Evolutionary conservation across 768 basidiomycete genomes (phyloP).

Genomic region (Pleurotus giganteus): DNA sequence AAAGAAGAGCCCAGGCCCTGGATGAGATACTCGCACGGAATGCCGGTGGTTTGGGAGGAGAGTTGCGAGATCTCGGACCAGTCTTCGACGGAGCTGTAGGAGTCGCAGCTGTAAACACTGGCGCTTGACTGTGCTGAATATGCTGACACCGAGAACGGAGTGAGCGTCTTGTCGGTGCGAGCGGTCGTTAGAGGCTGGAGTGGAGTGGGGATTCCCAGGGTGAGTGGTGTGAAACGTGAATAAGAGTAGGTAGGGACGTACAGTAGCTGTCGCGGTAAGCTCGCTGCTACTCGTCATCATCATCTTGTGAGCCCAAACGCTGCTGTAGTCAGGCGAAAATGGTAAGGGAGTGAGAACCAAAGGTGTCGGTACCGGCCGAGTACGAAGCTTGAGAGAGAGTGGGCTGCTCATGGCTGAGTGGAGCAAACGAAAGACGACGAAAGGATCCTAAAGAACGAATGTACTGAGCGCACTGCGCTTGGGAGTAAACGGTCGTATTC

Average conservation of each 20-base stretch:
- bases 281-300: no score
- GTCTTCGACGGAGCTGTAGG: slow-evolving; percentile 5
- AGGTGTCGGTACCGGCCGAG: slow-evolving; percentile 8
- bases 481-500: no score
- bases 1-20: not conserved
- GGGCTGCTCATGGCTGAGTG: not conserved
- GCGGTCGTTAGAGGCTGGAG: not conserved
- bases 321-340: not conserved
- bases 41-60: not conserved
- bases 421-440: not conserved
- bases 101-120: slow-evolving; percentile 5
- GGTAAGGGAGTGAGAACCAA: slow-evolving; percentile 2
- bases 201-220: not conserved
- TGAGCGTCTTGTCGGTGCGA: slow-evolving; percentile 1
- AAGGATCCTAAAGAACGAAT: not conserved
- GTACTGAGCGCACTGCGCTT: slow-evolving; percentile 4
- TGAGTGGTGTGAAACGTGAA: not conserved
- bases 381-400: slow-evolving; percentile 5
- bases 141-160: slow-evolving; percentile 4
- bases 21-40: not conserved
- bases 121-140: not conserved
- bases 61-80: slow-evolving; percentile 6
- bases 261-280: not conserved
- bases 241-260: not conserved
- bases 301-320: not conserved